phyloP scores from a whole-genome alignment of 345 rosid species.

The Fremontodendron californicum region DNA sequence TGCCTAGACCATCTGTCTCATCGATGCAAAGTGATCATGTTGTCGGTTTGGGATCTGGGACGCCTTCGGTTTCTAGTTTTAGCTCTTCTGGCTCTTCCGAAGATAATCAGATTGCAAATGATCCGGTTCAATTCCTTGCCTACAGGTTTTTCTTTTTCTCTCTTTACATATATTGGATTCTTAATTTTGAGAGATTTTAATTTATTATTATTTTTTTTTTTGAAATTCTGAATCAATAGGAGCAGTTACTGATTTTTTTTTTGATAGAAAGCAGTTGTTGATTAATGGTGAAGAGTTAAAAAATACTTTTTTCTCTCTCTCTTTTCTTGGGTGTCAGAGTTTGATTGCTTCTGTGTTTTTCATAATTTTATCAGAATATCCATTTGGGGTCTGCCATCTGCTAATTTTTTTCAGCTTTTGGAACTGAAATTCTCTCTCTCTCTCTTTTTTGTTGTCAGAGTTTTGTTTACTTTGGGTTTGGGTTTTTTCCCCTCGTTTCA shows the following conservation, averaged over 20 bases:
- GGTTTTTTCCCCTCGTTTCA: neutral
- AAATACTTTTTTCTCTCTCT: neutral
- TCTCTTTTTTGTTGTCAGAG: conserved; percentile 10
- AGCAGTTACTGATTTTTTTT: neutral
- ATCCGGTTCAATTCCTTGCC: conserved; percentile 38
- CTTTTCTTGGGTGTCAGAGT: conserved; percentile 21
- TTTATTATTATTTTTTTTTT: neutral
- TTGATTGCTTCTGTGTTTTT: conserved; percentile 6
- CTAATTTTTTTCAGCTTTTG: conserved; percentile 16
- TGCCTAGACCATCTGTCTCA: conserved; percentile 61
- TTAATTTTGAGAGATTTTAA: neutral
- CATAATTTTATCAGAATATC: neutral
- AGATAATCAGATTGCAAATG: conserved; percentile 43
- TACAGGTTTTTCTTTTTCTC: conserved; percentile 36
- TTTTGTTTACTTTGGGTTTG: neutral
- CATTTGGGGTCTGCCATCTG: conserved; percentile 12
- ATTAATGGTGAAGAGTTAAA: too few relatives aligned
- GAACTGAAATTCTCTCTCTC: conserved; percentile 10
- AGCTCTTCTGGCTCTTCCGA: conserved; percentile 88
- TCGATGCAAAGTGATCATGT: conserved; percentile 38
- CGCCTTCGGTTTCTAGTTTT: conserved; percentile 65
- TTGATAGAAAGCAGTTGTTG: neutral
- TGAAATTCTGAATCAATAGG: neutral
- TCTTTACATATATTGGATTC: neutral
- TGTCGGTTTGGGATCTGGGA: conserved; percentile 50